phyloP scores from a whole-genome alignment of 495 filamentous ascomycete genomes.

The Aspergillus bridgeri region DNA sequence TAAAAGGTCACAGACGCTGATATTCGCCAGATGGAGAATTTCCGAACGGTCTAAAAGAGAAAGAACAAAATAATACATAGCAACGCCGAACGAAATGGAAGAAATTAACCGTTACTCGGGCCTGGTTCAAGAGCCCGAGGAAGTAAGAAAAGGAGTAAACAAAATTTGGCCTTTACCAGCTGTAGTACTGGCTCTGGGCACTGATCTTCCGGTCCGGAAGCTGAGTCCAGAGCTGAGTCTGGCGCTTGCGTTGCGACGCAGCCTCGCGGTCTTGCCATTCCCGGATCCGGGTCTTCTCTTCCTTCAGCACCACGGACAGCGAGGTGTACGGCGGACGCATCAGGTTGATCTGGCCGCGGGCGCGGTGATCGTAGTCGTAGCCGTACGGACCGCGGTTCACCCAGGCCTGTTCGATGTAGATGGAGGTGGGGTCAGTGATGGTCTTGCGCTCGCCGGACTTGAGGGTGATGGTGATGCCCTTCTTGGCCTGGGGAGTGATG shows the following conservation, averaged over 20 bases:
- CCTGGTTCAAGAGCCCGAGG: background rate
- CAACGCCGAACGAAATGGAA: background rate
- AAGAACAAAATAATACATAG: conserved; percentile 11
- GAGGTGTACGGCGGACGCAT: conserved; percentile 67
- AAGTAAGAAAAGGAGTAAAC: conserved; percentile 12
- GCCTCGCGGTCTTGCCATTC: conserved; percentile 71
- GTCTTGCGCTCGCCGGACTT: conserved; percentile 50
- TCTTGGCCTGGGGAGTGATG: no score
- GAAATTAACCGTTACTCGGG: conserved; percentile 4
- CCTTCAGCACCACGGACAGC: conserved; percentile 83
- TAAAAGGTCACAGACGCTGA: conserved; percentile 11
- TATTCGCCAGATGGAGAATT: conserved; percentile 15
- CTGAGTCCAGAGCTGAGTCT: conserved; percentile 75
- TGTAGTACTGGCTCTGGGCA: conserved; percentile 80
- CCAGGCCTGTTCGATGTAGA: conserved; percentile 92
- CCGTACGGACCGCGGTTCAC: conserved; percentile 71
- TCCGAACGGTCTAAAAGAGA: conserved; percentile 13
- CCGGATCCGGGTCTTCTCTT: conserved; percentile 82
- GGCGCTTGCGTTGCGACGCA: conserved; percentile 63
- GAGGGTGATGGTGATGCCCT: conserved; percentile 37
- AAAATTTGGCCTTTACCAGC: conserved; percentile 58
- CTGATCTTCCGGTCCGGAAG: conserved; percentile 64
- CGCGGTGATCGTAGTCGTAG: conserved; percentile 56
- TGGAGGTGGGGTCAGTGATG: conserved; percentile 63
- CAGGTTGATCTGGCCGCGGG: conserved; percentile 60